Base-by-base conservation (phyloP, 768 basidiomycete species). In the Lyophyllum atratum region DNA sequence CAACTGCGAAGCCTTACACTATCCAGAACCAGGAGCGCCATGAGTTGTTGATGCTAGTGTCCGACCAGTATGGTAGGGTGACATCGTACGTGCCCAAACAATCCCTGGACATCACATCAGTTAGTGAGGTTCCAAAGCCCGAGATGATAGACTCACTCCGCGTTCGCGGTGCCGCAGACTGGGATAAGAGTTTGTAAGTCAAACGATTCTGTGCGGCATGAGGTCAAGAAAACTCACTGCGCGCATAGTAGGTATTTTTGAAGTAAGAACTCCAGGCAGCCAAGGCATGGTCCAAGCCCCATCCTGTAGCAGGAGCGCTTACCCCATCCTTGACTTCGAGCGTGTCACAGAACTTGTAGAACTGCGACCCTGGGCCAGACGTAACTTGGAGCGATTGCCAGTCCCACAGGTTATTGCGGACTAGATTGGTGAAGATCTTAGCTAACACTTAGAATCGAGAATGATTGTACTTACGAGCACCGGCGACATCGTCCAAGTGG, bases 11-110 rank as follows among this genome's bases (percentile, higher is more conserved):
- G 17, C 39, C 79, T 55, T 70, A 80, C 85, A 85, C 81, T 64
- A 88, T 82, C 89, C 89, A 90, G 55, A 74, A 70, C 88, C 89
- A 92, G 3, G 89, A 88, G 22, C 89, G 80, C 4, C 58, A 60
- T 0, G 74, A 55, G 57, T 90, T 84, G 66, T 89, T 72, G 34
- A 90, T 69, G 4, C 74, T 68, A 2, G 75, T 84, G 58, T 86
- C 72, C 12, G 85, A 86, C 72, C 76, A 91, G 67, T 63, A 81
- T 0, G 67, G 24, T 34, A 71, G 69, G 1, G 71, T 68, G 3
- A 72, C 56, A 57, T 82, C 66, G 54, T 80, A 81, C 3, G 72
- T 74, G 3, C 77, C 81, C 34, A 83, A 63, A 57, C 77, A 79
- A 14, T 59, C 65, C 62, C 76, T 82, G 17, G 24, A 50, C 21